Evolutionary conservation across 768 basidiomycete species (phyloP).

Genomic region (Leucosporidium yakuticum): DNA sequence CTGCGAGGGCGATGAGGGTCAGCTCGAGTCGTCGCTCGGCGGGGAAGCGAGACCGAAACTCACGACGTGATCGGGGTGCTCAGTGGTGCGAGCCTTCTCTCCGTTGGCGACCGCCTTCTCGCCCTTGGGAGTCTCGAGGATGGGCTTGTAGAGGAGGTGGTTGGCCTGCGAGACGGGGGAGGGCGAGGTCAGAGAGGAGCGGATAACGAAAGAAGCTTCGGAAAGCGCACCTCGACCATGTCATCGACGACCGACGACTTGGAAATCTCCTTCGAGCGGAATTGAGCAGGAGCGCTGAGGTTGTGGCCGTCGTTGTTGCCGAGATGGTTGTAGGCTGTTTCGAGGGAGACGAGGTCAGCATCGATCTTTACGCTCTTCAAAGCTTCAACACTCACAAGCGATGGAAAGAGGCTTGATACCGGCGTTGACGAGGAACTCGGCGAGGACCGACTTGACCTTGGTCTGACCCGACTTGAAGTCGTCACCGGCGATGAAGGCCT

Average conservation of each 20-base stretch:
- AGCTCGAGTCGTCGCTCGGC: background rate
- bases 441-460: slow-evolving; percentile 91
- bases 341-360: too few species aligned
- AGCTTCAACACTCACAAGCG: slow-evolving; percentile 48
- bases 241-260: slow-evolving; percentile 97
- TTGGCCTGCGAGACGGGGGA: slow-evolving; percentile 46
- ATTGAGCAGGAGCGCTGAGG: slow-evolving; percentile 81
- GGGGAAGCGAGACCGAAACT: background rate
- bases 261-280: slow-evolving; percentile 97
- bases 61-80: slow-evolving; percentile 80
- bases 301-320: slow-evolving; percentile 97
- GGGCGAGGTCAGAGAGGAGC: too few species aligned
- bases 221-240: slow-evolving; percentile 61
- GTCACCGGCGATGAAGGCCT: slow-evolving; percentile 93
- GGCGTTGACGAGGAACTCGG: slow-evolving; percentile 97
- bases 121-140: slow-evolving; percentile 50
- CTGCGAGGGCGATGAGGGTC: background rate
- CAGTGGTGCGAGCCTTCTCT: slow-evolving; percentile 52
- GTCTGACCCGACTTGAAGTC: slow-evolving; percentile 93
- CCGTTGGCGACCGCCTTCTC: slow-evolving; percentile 36
- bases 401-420: slow-evolving; percentile 97
- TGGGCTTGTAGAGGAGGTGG: slow-evolving; percentile 77
- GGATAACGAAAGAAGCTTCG: too few species aligned
- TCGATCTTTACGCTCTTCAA: too few species aligned
- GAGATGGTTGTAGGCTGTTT: slow-evolving; percentile 82